Base-by-base conservation (phyloP, 345 rosid genomes). In the Aethionema arabicum region DNA sequence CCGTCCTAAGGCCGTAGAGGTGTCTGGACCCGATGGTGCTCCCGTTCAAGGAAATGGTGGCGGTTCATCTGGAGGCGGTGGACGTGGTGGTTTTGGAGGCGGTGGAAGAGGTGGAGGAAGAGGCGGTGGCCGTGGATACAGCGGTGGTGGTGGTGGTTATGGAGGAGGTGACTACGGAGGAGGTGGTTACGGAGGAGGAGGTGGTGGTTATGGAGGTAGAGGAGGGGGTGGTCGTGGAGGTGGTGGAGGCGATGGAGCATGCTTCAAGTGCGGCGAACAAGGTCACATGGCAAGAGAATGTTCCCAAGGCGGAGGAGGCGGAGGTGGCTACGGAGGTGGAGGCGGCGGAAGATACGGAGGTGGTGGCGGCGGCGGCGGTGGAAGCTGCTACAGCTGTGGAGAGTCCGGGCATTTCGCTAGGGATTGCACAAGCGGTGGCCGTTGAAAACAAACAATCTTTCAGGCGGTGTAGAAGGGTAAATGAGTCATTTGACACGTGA, bases 341-440 rank as follows among this genome's bases (percentile, higher is more conserved):
- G 77, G 83, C 0, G 82, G 82, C 0, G 81, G 87, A 0, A 79
- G 87, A 0, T 78, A 78, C 0, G 75, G 74, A 0, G 73, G 71
- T 0, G 73, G 78, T 0, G 67, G 77, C 0, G 73, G 78, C 1
- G 81, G 81, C 0, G 82, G 82, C 0, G 80, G 82, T 0, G 81
- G 81, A 4, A 73, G 61, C 74, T 90, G 97, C 52, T 90, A 82
- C 69, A 83, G 74, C 80, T 90, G 97, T 38, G 97, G 97, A 0
- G 87, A 65, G 48, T 66, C 88, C 0, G 97, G 97, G 0, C 97
- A 90, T 62, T 87, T 85, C 11, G 92, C 97, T 0, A 68, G 95
- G 67, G 97, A 90, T 35, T 90, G 97, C 59, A 77, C 92, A 0
- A 81, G 77, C 46, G 67, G 71, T 9, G 73, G 78, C 8, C 83